These are phyloP conservation scores for Pseudogymnoascus sp. DNA, from an alignment of 2,329 filamentous ascomycete genomes.

Conservation along the genomic window DNA sequence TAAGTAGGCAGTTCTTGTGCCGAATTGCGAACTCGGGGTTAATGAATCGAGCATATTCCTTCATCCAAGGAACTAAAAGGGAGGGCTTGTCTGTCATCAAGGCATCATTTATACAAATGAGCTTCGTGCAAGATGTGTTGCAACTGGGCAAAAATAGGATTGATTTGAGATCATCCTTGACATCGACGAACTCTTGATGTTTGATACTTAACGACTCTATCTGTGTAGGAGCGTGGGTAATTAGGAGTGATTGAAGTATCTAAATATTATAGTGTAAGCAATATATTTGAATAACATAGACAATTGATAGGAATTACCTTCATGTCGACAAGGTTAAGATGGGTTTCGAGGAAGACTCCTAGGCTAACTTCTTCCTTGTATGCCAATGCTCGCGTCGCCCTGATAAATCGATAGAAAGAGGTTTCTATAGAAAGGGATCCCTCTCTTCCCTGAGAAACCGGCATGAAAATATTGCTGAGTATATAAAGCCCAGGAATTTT, in stretches of 20 bases:
- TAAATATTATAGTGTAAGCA: neutral
- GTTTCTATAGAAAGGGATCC: neutral
- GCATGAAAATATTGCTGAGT: conserved; percentile 19
- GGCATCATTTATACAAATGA: conserved; percentile 18
- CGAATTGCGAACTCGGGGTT: neutral
- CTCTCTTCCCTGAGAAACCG: conserved; percentile 11
- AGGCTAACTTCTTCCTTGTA: neutral
- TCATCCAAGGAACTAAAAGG: conserved; percentile 24
- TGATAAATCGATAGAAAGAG: conserved; percentile 20
- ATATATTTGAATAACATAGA: neutral
- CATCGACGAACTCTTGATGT: neutral
- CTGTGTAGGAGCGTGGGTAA: neutral
- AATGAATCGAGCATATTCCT: conserved; percentile 20
- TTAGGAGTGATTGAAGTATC: neutral
- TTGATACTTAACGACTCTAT: neutral
- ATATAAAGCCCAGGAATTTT: neutral
- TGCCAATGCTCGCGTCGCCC: conserved; percentile 16
- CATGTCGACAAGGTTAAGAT: conserved; percentile 9
- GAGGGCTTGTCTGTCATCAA: conserved; percentile 17
- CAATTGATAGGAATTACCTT: conserved; percentile 18
- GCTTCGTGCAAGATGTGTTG: neutral
- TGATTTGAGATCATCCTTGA: conserved; percentile 12
- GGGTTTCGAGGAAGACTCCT: conserved; percentile 2
- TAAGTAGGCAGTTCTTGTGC: conserved; percentile 13
- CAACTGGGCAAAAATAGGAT: conserved; percentile 22